Evolutionary conservation across 2,329 filamentous ascomycete genomes (phyloP), one percentile per base, ranked within the genome.

Genomic region (Hypoxylon rubiginosum): DNA sequence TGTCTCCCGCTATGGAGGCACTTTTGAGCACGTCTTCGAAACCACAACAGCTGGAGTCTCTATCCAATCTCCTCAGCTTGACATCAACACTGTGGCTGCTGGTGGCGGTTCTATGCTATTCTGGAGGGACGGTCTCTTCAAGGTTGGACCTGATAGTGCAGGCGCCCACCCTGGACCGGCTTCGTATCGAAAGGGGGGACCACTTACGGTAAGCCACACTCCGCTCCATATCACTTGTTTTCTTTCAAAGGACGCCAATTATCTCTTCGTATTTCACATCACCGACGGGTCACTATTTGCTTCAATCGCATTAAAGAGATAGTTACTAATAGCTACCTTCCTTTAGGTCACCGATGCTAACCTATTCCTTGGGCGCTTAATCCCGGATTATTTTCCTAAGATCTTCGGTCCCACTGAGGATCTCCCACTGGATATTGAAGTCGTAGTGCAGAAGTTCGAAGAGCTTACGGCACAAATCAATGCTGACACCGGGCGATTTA

Each of bases 71-170:
- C 92, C 92, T 0, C 92, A 94, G 74, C 84, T 94, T 1, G 92
- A 94, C 71, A 94, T 95, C 75, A 92, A 93, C 75, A 95, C 92
- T 0, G 91, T 94, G 2, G 91, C 91, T 34, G 91, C 91, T 8
- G 91, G 91, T 21, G 91, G 91, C 66, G 90, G 90, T 15, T 91
- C 88, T 0, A 83, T 88, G 24, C 80, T 94, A 0, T 90, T 90
- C 74, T 93, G 88, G 84, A 86, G 85, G 60, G 92, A 93, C 66
- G 91, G 91, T 0, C 81, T 93, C 1, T 92, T 93, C 66, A 86
- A 89, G 1, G 91, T 93, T 6, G 91, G 91, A 0, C 91, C 91
- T 0, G 90, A 92, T 73, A 92, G 90, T 50, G 92, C 92, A 1
- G 88, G 87, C 36, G 90, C 91, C 4, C 88, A 92, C 73, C 91